Evolutionary conservation across 2,329 filamentous ascomycete genomes (phyloP).

Genomic region (Trichoderma sp.): DNA sequence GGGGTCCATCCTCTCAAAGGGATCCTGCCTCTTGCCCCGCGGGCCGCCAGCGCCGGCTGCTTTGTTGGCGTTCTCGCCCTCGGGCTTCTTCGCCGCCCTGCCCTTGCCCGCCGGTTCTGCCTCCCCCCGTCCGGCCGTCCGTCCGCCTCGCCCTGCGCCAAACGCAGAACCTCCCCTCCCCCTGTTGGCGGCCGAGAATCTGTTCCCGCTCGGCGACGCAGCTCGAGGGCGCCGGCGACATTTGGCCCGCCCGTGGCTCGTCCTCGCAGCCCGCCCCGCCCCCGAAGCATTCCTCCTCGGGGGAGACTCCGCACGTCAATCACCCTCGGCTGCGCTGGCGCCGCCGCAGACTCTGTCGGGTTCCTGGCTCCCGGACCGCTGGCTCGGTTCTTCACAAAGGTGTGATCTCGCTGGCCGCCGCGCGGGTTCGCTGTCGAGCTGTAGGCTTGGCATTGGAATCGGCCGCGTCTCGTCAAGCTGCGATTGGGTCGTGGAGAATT

Average conservation of each 20-base stretch:
- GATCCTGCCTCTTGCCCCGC: constrained; percentile 24
- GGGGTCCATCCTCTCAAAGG: constrained; percentile 30
- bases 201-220: constrained; percentile 19
- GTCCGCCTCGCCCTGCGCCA: constrained; percentile 25
- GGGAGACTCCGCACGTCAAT: constrained; percentile 41
- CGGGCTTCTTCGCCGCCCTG: constrained; percentile 25
- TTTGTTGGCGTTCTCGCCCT: constrained; percentile 23
- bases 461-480: constrained; percentile 30
- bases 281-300: constrained; percentile 27
- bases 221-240: background rate
- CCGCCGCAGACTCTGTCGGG: background rate
- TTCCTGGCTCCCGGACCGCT: background rate
- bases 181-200: constrained; percentile 21
- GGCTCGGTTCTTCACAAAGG: constrained; percentile 28
- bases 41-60: background rate
- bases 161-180: constrained; percentile 15
- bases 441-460: constrained; percentile 21
- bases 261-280: constrained; percentile 28
- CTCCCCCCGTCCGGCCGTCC: constrained; percentile 20
- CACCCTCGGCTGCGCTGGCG: constrained; percentile 31
- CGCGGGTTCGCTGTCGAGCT: constrained; percentile 32
- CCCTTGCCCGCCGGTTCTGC: constrained; percentile 21
- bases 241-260: constrained; percentile 16
- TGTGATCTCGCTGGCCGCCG: constrained; percentile 36
- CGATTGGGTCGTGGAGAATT: constrained; percentile 40